Conservation (phyloP, 208 protist genomes). For the Kentomonas sorsogonicus region DNA sequence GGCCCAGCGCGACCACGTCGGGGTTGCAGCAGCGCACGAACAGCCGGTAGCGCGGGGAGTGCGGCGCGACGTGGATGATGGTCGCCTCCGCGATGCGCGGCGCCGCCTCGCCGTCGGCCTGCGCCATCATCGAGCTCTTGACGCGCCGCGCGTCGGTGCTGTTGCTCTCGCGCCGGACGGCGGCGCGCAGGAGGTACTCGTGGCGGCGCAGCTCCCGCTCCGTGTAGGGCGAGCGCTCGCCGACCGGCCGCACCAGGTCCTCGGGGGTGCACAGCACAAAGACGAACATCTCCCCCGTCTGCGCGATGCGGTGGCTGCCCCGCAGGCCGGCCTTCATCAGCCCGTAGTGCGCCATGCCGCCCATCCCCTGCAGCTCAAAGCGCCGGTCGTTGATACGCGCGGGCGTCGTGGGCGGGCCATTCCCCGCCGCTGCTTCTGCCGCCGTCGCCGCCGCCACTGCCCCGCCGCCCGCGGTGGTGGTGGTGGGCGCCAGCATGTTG, state of each 20-base stretch:
- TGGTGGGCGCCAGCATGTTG: neutral
- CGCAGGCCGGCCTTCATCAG: conserved; percentile 41
- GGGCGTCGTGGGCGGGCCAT: neutral
- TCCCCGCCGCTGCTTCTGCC: neutral
- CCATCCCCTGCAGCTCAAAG: conserved; percentile 77
- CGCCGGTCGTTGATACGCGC: conserved; percentile 71
- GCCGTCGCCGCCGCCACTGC: neutral
- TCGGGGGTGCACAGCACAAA: conserved; percentile 74
- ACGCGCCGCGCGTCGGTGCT: neutral
- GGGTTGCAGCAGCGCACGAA: conserved; percentile 61
- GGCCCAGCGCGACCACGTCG: conserved; percentile 23
- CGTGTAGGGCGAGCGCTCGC: conserved; percentile 24
- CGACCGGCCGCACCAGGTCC: conserved; percentile 30
- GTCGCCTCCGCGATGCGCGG: conserved; percentile 47
- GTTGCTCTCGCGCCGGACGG: neutral
- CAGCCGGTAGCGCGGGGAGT: conserved; percentile 19
- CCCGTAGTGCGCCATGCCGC: conserved; percentile 61
- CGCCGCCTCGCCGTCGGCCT: conserved; percentile 75
- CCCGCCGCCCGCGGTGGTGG: neutral
- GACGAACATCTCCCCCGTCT: conserved; percentile 57
- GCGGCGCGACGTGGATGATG: conserved; percentile 43
- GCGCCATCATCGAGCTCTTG: conserved; percentile 16
- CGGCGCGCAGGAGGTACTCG: conserved; percentile 13
- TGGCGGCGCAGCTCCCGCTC: conserved; percentile 14
- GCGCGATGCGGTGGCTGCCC: conserved; percentile 50